Percentiles rank a stretch among this genome's conserved stretches.
These are phyloP conservation scores for Biscogniauxia sp. DNA, from an alignment of 2,329 filamentous ascomycete species.

Conservation along the genomic window DNA sequence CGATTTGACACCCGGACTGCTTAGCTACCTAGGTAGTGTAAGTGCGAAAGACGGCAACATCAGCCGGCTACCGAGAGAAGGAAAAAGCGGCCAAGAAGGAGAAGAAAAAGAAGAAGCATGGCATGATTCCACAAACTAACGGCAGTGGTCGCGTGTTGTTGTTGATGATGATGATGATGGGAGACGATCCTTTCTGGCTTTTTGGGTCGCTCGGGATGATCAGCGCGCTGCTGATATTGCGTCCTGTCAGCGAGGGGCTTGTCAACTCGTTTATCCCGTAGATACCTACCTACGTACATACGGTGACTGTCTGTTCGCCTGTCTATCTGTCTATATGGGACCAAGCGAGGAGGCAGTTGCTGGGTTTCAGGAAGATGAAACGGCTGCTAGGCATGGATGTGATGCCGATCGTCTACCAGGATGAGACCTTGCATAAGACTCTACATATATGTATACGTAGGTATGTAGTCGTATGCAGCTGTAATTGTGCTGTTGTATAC, in stretches of 20 bases:
- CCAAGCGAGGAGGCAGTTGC: slow-evolving; percentile 7
- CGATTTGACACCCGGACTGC: no score
- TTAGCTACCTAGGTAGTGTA: no score
- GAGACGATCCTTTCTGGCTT: not conserved
- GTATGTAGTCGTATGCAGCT: not conserved
- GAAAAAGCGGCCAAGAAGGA: not conserved
- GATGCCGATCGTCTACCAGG: not conserved
- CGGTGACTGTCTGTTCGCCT: not conserved
- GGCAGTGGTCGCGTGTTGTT: not conserved
- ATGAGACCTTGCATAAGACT: not conserved
- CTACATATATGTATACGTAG: not conserved
- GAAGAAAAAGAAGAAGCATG: not conserved
- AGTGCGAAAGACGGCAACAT: slow-evolving; percentile 2
- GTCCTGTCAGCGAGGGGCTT: not conserved
- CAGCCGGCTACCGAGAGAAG: slow-evolving; percentile 8
- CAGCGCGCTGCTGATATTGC: not conserved
- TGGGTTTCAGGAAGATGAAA: slow-evolving; percentile 27
- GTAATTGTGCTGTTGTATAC: not conserved
- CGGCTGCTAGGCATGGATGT: slow-evolving; percentile 18
- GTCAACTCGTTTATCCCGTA: no score
- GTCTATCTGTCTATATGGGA: not conserved
- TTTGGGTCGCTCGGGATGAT: not conserved
- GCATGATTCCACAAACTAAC: no score
- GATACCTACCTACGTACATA: no score
- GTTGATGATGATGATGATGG: not conserved